Percentiles rank a stretch among this genome's conserved stretches.
These are phyloP conservation scores for Nidula niveotomentosa DNA, from an alignment of 1,284 basidiomycete genomes.

Conservation along the genomic window DNA sequence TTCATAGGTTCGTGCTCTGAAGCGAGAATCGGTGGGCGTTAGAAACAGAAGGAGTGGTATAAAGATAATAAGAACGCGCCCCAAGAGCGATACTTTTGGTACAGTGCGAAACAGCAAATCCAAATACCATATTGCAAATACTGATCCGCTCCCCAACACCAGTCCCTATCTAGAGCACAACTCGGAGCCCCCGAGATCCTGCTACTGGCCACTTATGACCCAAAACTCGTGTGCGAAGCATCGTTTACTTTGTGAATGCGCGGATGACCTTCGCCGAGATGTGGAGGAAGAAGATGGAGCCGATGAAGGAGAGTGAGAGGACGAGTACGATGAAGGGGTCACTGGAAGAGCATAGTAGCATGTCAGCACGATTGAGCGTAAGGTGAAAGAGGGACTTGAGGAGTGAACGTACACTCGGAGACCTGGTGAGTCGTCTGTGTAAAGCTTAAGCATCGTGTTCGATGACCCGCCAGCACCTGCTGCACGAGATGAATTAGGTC, in stretches of 20 bases:
- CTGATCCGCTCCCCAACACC: slow-evolving; percentile 10
- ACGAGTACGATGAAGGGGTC: slow-evolving; percentile 98
- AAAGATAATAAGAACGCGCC: slow-evolving; percentile 25
- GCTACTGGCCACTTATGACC: neutral
- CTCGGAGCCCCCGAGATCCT: neutral
- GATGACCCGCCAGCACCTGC: slow-evolving; percentile 96
- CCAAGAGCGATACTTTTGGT: slow-evolving; percentile 23
- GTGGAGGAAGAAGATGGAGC: slow-evolving; percentile 98
- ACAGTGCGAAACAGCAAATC: slow-evolving; percentile 23
- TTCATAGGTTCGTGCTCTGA: neutral
- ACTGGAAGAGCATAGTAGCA: slow-evolving; percentile 37
- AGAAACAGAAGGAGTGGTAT: slow-evolving; percentile 23
- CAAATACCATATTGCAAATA: slow-evolving; percentile 23
- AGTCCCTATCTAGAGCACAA: neutral
- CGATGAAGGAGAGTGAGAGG: slow-evolving; percentile 97
- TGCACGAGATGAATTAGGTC: slow-evolving; percentile 87
- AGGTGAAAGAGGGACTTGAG: neutral
- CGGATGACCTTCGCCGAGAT: slow-evolving; percentile 96
- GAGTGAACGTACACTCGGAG: slow-evolving; percentile 85
- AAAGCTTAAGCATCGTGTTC: slow-evolving; percentile 98
- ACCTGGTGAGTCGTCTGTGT: slow-evolving; percentile 97
- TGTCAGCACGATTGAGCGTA: neutral
- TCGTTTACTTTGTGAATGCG: slow-evolving; percentile 78
- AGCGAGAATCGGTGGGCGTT: neutral
- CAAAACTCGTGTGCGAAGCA: neutral